Base-by-base conservation (phyloP, 768 basidiomycete genomes). In the Suillus clintonianus region DNA sequence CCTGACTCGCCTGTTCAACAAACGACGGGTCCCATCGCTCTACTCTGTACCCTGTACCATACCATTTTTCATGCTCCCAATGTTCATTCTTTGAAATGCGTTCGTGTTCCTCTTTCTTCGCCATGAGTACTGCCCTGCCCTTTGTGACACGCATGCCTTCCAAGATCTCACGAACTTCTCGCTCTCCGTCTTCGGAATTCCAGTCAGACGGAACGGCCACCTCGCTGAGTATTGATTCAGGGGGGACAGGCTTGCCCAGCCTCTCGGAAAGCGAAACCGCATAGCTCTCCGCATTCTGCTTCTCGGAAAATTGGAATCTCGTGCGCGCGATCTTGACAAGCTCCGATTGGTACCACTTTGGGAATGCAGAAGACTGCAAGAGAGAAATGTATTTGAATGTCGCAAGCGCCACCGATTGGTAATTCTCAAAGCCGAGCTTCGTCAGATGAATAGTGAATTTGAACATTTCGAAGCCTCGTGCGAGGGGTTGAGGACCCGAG, bases 41-140 rank as follows among this genome's bases (percentile, higher is more conserved):
- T n/a, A 96, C 86, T 41, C 81, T 80, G 75, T 96, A 98, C 65
- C 86, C 83, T 2, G 97, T 98, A 5, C 91, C 94, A 75, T 99
- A 99, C 87, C 94, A 95, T 48, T 90, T 89, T 77, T 99, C 97
- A 50, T 83, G 86, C 67, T 84, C 71, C 93, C 93, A 95, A 19
- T 81, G 72, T 15, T 79, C 78, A 36, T 84, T 64, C 63, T 82
- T 86, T 30, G 77, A 74, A 60, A 90, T 79, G 45, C 88, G 79
- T 60, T 80, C 82, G 50, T 81, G 80, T 36, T 85, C 89, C 64
- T 87, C 85, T 48, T 83, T 85, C 72, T 87, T 87, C n/a, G 89
- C 89, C 85, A 94, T 93, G 45, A 99, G 75, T 30, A 91, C 86
- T 24, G 89, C 86, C 24, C 92, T 81, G 54, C 89, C 85, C 64